phyloP scores from a whole-genome alignment of 331 rosid genomes.

The Spiraea crenata region DNA sequence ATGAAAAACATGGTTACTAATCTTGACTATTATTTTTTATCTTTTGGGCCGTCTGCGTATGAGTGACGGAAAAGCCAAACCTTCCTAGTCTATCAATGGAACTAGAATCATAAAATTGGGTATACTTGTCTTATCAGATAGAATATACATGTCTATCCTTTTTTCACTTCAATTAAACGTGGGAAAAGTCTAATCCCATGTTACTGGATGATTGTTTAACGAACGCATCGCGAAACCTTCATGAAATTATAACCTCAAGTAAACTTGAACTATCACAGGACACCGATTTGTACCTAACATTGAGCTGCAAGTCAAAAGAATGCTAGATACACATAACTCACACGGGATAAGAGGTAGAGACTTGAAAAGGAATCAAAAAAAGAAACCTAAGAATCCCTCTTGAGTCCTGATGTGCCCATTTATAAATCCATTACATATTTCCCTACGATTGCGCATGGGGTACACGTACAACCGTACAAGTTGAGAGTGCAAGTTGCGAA shows the following conservation, averaged over 20 bases:
- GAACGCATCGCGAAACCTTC: too few relatives aligned
- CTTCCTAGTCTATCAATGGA: constrained; percentile 12
- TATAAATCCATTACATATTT: constrained; percentile 21
- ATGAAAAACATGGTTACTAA: constrained; percentile 17
- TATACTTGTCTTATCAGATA: not conserved
- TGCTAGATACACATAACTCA: too few relatives aligned
- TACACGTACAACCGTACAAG: not conserved
- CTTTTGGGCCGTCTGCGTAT: constrained; percentile 12
- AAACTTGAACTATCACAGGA: too few relatives aligned
- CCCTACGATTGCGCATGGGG: constrained; percentile 33
- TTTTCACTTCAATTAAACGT: constrained; percentile 8
- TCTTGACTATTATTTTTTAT: constrained; percentile 10
- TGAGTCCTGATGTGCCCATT: not conserved
- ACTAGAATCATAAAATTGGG: not conserved
- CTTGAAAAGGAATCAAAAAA: too few relatives aligned
- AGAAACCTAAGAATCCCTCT: too few relatives aligned
- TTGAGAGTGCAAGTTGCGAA: constrained; percentile 34
- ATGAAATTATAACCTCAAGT: too few relatives aligned
- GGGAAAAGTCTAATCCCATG: not conserved
- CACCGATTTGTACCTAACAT: too few relatives aligned
- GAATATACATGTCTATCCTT: not conserved
- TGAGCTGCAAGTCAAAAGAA: too few relatives aligned
- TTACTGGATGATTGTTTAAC: too few relatives aligned
- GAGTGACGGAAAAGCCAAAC: constrained; percentile 33
- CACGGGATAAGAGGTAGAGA: too few relatives aligned